Evolutionary conservation across 208 protist genomes (phyloP), one percentile per base, ranked within the genome.

Genomic region (Crithidia fasciculata): DNA sequence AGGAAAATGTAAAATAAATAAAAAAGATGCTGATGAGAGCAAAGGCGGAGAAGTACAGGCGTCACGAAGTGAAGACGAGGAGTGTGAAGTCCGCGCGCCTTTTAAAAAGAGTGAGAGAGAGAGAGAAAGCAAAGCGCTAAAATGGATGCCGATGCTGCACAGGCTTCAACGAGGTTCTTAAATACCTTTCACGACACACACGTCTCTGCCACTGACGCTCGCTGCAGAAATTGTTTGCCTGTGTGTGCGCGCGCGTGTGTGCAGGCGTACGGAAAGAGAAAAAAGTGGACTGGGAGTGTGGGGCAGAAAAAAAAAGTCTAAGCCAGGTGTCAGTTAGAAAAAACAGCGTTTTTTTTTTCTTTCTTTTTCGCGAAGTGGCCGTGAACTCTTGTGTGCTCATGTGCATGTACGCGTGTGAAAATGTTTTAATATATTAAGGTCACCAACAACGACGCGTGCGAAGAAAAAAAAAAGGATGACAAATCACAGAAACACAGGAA

Each of bases 1-100:
- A 44, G 18, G 19, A 54, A 18, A 66, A 78, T 16, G 58, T 10
- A 50, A 55, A 73, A 65, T 10, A 50, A 55, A 73, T 56, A 55
- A 73, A 78, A 56, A 67, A 9, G 58, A 73, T 44, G 49, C 49
- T 53, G 52, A 56, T 28, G 37, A 8, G 45, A 49, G 45, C 28
- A 28, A 28, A 49, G 7, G 45, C 45, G 9, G 45, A 49, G 45
- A 49, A 49, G 45, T 15, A 13, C 12, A 49, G 45, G 28, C 28
- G 28, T 28, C 4, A 40, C 69, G 50, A 58, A 64, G 69, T 53
- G 44, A 10, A 66, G 40, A 66, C 4, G 16, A 5, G 15, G 47
- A 66, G 12, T 36, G 50, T 6, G 50, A 28, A 28, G 0, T 28
- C 1, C 28, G 28, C 1, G 28, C 28, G 28, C 28, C 28, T 28